Conservation (phyloP, 1,139 yeast genomes). For the Scheffersomyces quercinus region DNA sequence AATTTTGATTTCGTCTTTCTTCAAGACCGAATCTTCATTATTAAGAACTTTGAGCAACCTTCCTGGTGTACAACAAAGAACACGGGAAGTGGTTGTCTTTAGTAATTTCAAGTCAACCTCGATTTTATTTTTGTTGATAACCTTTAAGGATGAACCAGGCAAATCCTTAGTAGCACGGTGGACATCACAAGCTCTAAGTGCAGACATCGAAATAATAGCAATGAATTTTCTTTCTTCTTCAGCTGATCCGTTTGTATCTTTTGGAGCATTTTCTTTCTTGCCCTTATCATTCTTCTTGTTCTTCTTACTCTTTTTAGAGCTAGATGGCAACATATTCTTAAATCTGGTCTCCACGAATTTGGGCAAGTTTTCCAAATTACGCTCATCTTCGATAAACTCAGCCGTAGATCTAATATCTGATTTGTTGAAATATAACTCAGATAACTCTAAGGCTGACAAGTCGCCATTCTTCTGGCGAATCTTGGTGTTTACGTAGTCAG, state of each 20-base stretch:
- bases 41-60: conserved; percentile 54
- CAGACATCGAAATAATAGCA: conserved; percentile 66
- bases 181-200: conserved; percentile 72
- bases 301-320: conserved; percentile 24
- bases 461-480: conserved; percentile 54
- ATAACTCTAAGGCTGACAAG: conserved; percentile 61
- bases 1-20: conserved; percentile 50
- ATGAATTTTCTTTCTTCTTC: conserved; percentile 45
- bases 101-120: conserved; percentile 58
- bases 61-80: conserved; percentile 67
- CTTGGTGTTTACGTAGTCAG: conserved; percentile 58
- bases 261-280: conserved; percentile 7
- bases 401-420: conserved; percentile 51
- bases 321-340: conserved; percentile 43
- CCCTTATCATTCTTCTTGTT: conserved; percentile 24
- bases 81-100: conserved; percentile 48
- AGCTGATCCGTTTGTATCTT: not conserved
- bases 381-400: conserved; percentile 40
- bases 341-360: conserved; percentile 45
- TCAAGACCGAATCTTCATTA: conserved; percentile 38
- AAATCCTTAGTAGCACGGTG: conserved; percentile 59
- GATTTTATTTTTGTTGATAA: conserved; percentile 67
- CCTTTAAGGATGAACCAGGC: conserved; percentile 58
- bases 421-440: conserved; percentile 56
- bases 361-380: conserved; percentile 50